Evolutionary conservation across 176 grass and related monocot genomes (phyloP), one percentile per base, ranked within the genome.

Genomic region (Stipa capillata): DNA sequence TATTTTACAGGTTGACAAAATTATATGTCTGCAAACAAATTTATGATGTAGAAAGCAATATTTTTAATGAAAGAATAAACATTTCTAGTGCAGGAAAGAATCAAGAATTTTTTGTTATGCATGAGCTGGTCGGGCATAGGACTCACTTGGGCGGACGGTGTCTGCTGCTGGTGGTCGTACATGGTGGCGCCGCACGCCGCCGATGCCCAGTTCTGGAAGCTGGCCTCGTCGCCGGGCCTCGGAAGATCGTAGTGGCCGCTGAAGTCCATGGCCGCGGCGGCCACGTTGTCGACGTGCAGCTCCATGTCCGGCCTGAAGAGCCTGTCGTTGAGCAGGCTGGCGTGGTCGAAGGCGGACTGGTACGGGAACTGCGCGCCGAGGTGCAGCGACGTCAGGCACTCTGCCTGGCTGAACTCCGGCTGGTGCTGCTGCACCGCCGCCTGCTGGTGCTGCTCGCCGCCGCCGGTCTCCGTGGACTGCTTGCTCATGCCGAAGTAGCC

Each of bases 181-280:
- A 90, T 82, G 62, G 73, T 45, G 3, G 79, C 61, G 51, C 81
- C 69, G 45, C 87, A 90, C 3, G 82, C 75, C 1, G 88, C 79
- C 1, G 91, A 74, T 12, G 91, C 91, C 88, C 91, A 94, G 69
- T 81, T 90, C 36, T 94, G 91, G 75, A 91, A 90, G 85, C 76
- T 88, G 60, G 85, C 79, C 72, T 89, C 92, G 40, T 94, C 89
- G 23, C 71, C 83, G 2, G 85, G 72, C 83, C 86, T 87, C 2
- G 92, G 76, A 41, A 87, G 48, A 31, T 91, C 91, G 43, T 81
- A 94, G 63, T 86, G 64, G 13, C 84, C 42, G 41, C 48, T 65
- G n/a, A 81, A 85, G 54, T 85, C 82, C 69, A 85, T 81, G 54
- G 49, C 60, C 2, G 43, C 31, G 20, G 62, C 55, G 3, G 6